phyloP scores from a whole-genome alignment of 257 asterid genomes.

The Solanum verrucosum region DNA sequence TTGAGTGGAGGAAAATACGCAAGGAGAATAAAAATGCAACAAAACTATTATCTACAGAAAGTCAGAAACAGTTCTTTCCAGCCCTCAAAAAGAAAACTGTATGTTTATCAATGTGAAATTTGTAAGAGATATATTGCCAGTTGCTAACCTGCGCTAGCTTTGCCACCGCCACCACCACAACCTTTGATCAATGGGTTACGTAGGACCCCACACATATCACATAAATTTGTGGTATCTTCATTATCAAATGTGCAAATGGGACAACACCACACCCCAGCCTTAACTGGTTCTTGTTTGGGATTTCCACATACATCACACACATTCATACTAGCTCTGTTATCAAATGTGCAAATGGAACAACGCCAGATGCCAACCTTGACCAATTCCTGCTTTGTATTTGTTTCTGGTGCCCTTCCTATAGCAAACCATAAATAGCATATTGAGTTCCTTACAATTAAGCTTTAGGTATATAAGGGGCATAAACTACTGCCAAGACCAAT shows the following conservation, averaged over 20 bases:
- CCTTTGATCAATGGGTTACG: conserved; percentile 74
- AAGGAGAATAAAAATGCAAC: background rate
- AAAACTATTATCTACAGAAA: background rate
- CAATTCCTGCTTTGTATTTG: conserved; percentile 23
- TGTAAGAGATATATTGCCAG: background rate
- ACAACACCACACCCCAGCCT: conserved; percentile 67
- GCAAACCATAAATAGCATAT: conserved; percentile 11
- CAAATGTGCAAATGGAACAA: conserved; percentile 88
- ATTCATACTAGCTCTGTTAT: conserved; percentile 62
- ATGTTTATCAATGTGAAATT: background rate
- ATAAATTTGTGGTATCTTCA: conserved; percentile 58
- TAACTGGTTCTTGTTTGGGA: conserved; percentile 14
- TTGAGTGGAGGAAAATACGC: background rate
- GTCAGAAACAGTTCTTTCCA: background rate
- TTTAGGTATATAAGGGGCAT: background rate
- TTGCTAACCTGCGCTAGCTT: conserved; percentile 43
- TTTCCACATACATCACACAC: conserved; percentile 83
- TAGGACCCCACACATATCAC: conserved; percentile 93
- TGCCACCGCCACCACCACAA: conserved; percentile 14
- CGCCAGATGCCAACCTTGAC: conserved; percentile 51
- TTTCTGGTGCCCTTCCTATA: conserved; percentile 25
- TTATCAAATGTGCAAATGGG: conserved; percentile 88
- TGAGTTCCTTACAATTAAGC: background rate
- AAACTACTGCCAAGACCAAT: background rate
- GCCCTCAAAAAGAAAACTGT: background rate